A percentile compares a stretch with the other conserved stretches of the same genome.
Conservation (phyloP, 208 protist species). For the Trypanosoma melophagium region DNA sequence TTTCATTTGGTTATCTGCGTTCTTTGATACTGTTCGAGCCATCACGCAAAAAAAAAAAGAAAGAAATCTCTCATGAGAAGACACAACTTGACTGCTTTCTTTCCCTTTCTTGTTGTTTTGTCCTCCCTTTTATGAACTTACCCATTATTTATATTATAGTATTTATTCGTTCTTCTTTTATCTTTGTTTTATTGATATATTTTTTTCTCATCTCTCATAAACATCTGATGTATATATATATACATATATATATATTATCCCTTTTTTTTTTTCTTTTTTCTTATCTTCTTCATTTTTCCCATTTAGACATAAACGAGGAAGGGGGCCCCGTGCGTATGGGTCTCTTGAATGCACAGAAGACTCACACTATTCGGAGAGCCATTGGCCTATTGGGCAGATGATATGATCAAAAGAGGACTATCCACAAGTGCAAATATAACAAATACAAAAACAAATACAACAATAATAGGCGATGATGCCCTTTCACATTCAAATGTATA, state of each 20-base stretch:
- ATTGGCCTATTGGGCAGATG: slow-evolving; percentile 14
- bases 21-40: too few species aligned
- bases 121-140: background rate
- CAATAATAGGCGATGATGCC: too few species aligned
- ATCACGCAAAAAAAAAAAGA: too few species aligned
- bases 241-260: too few species aligned
- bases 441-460: background rate
- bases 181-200: too few species aligned
- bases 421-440: background rate
- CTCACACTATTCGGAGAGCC: slow-evolving; percentile 22
- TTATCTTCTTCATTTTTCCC: too few species aligned
- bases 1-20: slow-evolving; percentile 6
- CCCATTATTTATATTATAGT: background rate
- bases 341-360: background rate
- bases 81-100: background rate
- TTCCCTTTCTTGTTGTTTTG: background rate
- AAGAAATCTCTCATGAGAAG: too few species aligned
- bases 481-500: background rate
- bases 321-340: background rate
- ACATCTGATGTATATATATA: too few species aligned
- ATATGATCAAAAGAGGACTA: background rate
- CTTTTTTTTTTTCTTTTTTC: too few species aligned
- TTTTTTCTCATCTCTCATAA: too few species aligned
- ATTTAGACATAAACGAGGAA: too few species aligned
- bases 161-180: background rate